Evolutionary conservation across 768 basidiomycete genomes (phyloP).

Genomic region (Trametes gibbosa): DNA sequence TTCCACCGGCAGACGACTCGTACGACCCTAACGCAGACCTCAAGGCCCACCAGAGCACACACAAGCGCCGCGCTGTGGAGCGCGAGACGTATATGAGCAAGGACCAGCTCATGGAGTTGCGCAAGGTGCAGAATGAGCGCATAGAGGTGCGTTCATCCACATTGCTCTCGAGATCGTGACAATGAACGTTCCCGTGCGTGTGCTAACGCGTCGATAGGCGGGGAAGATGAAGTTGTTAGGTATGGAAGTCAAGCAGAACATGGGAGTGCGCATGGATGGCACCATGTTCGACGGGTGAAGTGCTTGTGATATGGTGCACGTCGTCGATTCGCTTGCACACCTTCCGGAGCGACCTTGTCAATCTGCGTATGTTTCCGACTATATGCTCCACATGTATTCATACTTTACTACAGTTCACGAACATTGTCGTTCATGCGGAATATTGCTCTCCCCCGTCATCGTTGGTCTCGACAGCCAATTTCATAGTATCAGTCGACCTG

Average conservation of each 20-base stretch:
- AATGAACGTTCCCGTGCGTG: neutral
- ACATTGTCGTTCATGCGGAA: too few relatives aligned
- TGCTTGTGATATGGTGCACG: too few relatives aligned
- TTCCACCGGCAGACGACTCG: slow-evolving; percentile 64
- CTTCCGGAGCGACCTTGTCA: too few relatives aligned
- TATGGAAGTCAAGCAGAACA: slow-evolving; percentile 80
- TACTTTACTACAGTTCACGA: too few relatives aligned
- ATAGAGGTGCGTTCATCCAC: slow-evolving; percentile 53
- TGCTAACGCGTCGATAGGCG: slow-evolving; percentile 41
- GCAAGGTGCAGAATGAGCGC: slow-evolving; percentile 83
- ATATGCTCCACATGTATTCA: too few relatives aligned
- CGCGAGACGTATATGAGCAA: slow-evolving; percentile 72
- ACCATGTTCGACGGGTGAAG: slow-evolving; percentile 49
- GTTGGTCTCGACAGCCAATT: neutral
- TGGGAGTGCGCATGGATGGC: slow-evolving; percentile 88
- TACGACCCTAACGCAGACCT: slow-evolving; percentile 88
- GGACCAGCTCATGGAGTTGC: slow-evolving; percentile 78
- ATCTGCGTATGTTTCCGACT: too few relatives aligned
- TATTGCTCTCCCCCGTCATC: too few relatives aligned
- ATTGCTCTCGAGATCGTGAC: neutral
- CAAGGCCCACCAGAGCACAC: slow-evolving; percentile 66
- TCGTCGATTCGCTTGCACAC: too few relatives aligned
- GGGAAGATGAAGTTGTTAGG: slow-evolving; percentile 85
- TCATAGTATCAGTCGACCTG: too few relatives aligned
- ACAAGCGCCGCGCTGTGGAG: slow-evolving; percentile 67